Conservation (phyloP, 2,329 filamentous ascomycete genomes). For the Epichloe amarillans region DNA sequence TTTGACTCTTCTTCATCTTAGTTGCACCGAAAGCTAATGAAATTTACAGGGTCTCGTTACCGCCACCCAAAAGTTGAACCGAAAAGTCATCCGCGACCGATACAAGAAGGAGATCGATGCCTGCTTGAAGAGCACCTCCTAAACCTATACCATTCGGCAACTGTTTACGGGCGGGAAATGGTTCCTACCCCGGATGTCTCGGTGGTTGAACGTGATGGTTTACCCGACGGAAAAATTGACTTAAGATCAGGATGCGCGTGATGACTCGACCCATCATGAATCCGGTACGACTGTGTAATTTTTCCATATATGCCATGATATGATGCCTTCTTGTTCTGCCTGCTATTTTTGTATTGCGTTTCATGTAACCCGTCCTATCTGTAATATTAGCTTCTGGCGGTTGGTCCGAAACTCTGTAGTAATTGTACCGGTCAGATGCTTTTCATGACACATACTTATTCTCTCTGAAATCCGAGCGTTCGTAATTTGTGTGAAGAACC, state of each 20-base stretch:
- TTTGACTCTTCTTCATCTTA: too few species aligned
- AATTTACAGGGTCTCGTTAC: slow-evolving; percentile 41
- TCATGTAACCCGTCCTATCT: not conserved
- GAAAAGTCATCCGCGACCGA: slow-evolving; percentile 34
- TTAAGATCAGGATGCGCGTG: not conserved
- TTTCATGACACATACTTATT: not conserved
- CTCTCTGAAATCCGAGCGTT: too few species aligned
- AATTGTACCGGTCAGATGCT: not conserved
- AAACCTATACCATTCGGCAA: not conserved
- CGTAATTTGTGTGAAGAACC: too few species aligned
- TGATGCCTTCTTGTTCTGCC: not conserved
- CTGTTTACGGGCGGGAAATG: not conserved
- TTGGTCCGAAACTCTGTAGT: slow-evolving; percentile 1
- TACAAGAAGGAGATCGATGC: slow-evolving; percentile 39
- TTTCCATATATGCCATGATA: not conserved
- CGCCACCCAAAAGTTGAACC: slow-evolving; percentile 49
- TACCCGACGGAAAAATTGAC: not conserved
- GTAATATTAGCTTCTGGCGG: slow-evolving; percentile 2
- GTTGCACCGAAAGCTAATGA: not conserved
- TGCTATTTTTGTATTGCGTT: not conserved
- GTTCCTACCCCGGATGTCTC: not conserved
- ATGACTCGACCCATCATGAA: not conserved
- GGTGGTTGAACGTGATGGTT: not conserved
- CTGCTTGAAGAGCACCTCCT: slow-evolving; percentile 18
- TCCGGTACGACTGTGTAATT: not conserved